These are phyloP conservation scores for Ensete glaucum DNA, from an alignment of 176 grass and related monocot genomes.

Conservation along the genomic window DNA sequence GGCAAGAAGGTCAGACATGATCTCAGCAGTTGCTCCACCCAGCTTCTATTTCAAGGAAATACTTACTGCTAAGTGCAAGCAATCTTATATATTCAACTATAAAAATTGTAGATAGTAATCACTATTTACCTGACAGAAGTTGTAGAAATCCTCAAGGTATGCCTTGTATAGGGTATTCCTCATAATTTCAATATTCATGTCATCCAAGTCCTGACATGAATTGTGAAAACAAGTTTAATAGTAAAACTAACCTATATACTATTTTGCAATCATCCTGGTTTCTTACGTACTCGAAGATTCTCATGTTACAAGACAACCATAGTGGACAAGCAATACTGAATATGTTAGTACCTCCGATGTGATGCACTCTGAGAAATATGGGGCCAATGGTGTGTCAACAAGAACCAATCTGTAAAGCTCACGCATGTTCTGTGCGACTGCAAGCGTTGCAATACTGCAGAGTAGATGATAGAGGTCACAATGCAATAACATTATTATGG, in stretches of 20 bases:
- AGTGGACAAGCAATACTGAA: not conserved
- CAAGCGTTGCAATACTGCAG: conserved; percentile 91
- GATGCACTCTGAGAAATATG: conserved; percentile 98
- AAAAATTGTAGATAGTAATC: not conserved
- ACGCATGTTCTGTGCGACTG: conserved; percentile 96
- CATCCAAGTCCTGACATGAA: conserved; percentile 87
- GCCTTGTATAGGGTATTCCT: conserved; percentile 99
- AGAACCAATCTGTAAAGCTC: conserved; percentile 99
- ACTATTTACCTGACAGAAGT: conserved; percentile 69
- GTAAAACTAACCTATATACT: not conserved
- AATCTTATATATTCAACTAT: not conserved
- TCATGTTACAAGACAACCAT: not conserved
- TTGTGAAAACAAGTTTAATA: conserved; percentile 17
- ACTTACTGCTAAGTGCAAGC: conserved; percentile 13
- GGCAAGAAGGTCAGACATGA: conserved; percentile 91
- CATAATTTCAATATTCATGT: conserved; percentile 99
- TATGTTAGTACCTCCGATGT: conserved; percentile 73
- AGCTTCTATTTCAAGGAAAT: conserved; percentile 58
- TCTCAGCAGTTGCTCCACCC: conserved; percentile 94
- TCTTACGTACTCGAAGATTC: not conserved
- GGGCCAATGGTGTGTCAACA: conserved; percentile 79
- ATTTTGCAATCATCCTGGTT: not conserved
- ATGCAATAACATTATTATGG: not conserved
- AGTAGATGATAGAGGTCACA: not conserved
- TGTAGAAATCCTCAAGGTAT: conserved; percentile 96